Conservation (phyloP, 2,329 filamentous ascomycete genomes). For the Arthrobotrys conoides region DNA sequence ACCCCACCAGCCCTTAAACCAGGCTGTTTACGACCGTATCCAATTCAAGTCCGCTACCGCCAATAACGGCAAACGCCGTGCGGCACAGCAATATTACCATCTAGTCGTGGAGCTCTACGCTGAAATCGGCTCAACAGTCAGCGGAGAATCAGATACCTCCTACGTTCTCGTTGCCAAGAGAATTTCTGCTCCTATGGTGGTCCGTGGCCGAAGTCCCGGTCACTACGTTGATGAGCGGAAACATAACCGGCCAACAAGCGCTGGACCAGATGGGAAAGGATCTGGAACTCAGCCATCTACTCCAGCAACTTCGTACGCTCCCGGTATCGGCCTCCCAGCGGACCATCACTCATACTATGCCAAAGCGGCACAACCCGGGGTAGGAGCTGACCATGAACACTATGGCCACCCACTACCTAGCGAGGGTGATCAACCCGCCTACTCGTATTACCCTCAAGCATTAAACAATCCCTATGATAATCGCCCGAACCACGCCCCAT, state of each 20-base stretch:
- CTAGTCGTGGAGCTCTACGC: conserved; percentile 88
- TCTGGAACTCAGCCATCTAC: conserved; percentile 67
- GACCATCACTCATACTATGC: conserved; percentile 61
- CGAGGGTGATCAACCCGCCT: conserved; percentile 63
- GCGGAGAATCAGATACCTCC: conserved; percentile 68
- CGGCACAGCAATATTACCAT: conserved; percentile 92
- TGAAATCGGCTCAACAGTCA: conserved; percentile 72
- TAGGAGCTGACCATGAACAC: conserved; percentile 65
- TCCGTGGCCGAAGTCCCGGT: conserved; percentile 85
- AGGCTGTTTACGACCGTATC: conserved; percentile 82
- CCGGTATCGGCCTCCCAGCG: conserved; percentile 63
- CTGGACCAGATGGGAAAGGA: conserved; percentile 73
- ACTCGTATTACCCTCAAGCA: conserved; percentile 56
- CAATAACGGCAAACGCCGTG: conserved; percentile 91
- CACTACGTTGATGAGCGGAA: conserved; percentile 82
- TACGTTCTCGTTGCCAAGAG: conserved; percentile 80
- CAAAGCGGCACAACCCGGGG: conserved; percentile 48
- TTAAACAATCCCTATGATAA: conserved; percentile 52
- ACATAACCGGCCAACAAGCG: conserved; percentile 76
- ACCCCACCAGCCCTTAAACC: conserved; percentile 68
- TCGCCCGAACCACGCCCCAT: conserved; percentile 50
- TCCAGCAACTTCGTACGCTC: conserved; percentile 64
- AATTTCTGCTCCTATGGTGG: conserved; percentile 85
- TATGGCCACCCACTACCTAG: conserved; percentile 68
- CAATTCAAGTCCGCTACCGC: conserved; percentile 95